phyloP scores from a whole-genome alignment of 2,329 filamentous ascomycete genomes.

The Aschersonia sp. region DNA sequence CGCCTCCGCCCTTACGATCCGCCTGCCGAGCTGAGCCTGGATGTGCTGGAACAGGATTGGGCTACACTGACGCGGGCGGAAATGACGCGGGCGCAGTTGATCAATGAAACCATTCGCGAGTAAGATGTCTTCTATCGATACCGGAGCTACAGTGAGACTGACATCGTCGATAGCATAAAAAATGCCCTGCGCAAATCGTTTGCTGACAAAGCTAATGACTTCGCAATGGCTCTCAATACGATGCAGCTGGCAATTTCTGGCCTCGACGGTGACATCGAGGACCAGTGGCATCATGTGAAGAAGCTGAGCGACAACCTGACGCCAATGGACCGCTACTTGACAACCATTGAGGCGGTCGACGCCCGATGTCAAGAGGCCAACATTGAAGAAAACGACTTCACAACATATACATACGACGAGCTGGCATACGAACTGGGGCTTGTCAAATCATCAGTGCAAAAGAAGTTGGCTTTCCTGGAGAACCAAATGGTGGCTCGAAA shows the following conservation, averaged over 20 bases:
- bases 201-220: conserved; percentile 96
- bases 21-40: conserved; percentile 66
- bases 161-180: conserved; percentile 54
- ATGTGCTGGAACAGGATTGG: conserved; percentile 76
- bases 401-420: conserved; percentile 98
- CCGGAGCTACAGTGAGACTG: conserved; percentile 8
- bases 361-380: conserved; percentile 89
- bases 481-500: conserved; percentile 97
- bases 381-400: conserved; percentile 98
- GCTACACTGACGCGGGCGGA: conserved; percentile 64
- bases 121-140: conserved; percentile 24
- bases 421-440: conserved; percentile 84
- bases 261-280: conserved; percentile 93
- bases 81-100: conserved; percentile 77
- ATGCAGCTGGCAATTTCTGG: conserved; percentile 90
- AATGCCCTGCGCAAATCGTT: conserved; percentile 85
- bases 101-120: conserved; percentile 97
- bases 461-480: conserved; percentile 91
- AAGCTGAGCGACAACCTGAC: conserved; percentile 73
- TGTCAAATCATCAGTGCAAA: conserved; percentile 82
- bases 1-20: conserved; percentile 82
- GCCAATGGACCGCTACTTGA: conserved; percentile 81
- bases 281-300: conserved; percentile 78
- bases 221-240: conserved; percentile 87
- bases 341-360: conserved; percentile 74